phyloP scores from a whole-genome alignment of 2,329 filamentous ascomycete species.

The Blumeriella jaapii region DNA sequence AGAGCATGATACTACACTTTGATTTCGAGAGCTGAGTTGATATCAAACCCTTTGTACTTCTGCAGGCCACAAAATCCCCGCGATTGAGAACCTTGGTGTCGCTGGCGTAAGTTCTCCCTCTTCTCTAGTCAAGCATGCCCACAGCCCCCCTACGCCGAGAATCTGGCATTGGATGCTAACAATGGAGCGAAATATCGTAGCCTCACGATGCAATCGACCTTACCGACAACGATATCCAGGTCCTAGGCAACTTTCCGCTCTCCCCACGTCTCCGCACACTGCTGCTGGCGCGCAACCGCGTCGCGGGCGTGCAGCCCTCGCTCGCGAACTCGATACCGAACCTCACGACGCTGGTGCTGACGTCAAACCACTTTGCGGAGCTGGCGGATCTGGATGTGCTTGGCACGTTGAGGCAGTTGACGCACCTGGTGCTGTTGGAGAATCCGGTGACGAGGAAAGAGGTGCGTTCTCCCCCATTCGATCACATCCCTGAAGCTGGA shows the following conservation, averaged over 20 bases:
- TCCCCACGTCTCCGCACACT: constrained; percentile 80
- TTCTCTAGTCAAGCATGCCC: no score
- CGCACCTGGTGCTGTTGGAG: constrained; percentile 69
- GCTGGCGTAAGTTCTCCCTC: constrained; percentile 57
- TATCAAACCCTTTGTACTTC: constrained; percentile 41
- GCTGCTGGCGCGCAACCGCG: constrained; percentile 79
- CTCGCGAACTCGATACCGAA: constrained; percentile 69
- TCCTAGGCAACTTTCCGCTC: constrained; percentile 84
- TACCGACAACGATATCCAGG: constrained; percentile 92
- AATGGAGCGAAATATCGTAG: constrained; percentile 40
- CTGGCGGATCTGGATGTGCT: constrained; percentile 82
- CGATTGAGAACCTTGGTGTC: constrained; percentile 94
- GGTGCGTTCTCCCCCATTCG: constrained; percentile 43
- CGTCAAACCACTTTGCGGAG: constrained; percentile 72
- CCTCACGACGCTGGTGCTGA: constrained; percentile 69
- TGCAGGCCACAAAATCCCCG: constrained; percentile 94
- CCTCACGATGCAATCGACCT: constrained; percentile 96
- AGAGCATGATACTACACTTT: constrained; percentile 92
- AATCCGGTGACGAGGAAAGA: constrained; percentile 91
- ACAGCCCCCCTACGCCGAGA: no score
- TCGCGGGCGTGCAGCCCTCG: constrained; percentile 67
- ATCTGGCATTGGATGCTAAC: no score
- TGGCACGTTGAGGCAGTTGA: constrained; percentile 54
- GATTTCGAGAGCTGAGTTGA: constrained; percentile 72
- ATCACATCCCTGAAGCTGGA: no score